Percentiles rank a stretch among this genome's conserved stretches.
These are phyloP conservation scores for Cerioporus squamosus DNA, from an alignment of 1,284 basidiomycete species.

Conservation along the genomic window DNA sequence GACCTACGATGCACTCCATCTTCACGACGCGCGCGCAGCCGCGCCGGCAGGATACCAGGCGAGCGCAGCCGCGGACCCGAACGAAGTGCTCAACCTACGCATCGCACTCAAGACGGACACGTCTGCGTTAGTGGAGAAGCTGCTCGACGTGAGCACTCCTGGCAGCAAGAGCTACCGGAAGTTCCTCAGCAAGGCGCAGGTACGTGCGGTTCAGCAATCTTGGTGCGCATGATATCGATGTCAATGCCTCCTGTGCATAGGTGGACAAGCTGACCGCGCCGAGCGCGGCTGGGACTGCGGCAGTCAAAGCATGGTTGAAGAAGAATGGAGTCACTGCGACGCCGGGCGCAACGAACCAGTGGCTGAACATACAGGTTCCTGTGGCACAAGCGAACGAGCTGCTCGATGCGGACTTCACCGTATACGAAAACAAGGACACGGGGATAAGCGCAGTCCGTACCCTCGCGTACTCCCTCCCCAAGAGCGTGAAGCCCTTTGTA, in stretches of 20 bases:
- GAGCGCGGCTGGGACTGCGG: conserved; percentile 33
- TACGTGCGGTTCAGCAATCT: not conserved
- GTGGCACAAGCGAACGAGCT: conserved; percentile 42
- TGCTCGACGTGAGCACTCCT: conserved; percentile 28
- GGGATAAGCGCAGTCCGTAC: conserved; percentile 39
- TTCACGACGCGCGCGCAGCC: conserved; percentile 25
- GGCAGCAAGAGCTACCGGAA: conserved; percentile 24
- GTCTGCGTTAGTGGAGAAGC: conserved; percentile 20
- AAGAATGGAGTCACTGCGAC: conserved; percentile 38
- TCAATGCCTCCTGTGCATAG: conserved; percentile 43
- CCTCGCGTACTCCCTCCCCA: conserved; percentile 45
- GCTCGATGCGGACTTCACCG: conserved; percentile 41
- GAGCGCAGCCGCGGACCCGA: conserved; percentile 19
- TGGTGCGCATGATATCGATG: conserved; percentile 24
- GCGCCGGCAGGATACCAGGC: conserved; percentile 25
- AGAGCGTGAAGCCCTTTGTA: conserved; percentile 38
- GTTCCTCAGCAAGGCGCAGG: conserved; percentile 24
- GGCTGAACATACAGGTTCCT: conserved; percentile 26
- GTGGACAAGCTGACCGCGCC: conserved; percentile 42
- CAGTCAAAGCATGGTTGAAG: conserved; percentile 43
- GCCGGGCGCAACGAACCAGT: conserved; percentile 33
- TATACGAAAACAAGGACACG: conserved; percentile 39
- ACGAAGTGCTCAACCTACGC: conserved; percentile 26
- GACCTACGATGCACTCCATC: conserved; percentile 17
- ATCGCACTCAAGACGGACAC: conserved; percentile 31